These are phyloP conservation scores for Thelonectria blattea DNA, from an alignment of 2,329 filamentous ascomycete genomes.

Conservation along the genomic window DNA sequence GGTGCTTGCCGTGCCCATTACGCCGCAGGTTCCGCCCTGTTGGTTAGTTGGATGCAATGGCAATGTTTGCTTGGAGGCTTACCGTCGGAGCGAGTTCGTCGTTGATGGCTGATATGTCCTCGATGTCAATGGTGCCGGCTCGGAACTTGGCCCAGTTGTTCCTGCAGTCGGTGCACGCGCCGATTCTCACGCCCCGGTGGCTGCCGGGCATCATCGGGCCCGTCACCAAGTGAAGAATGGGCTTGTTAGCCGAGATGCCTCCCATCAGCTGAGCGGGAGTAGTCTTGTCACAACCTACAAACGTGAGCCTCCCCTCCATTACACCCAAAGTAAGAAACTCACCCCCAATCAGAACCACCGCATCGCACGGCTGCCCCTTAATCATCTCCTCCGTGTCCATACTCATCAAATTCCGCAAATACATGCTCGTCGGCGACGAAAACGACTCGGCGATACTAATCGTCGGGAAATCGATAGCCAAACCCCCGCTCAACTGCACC, in stretches of 20 bases:
- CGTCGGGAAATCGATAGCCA: slow-evolving; percentile 76
- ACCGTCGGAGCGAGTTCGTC: slow-evolving; percentile 76
- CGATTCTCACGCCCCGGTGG: slow-evolving; percentile 67
- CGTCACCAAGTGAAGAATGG: slow-evolving; percentile 70
- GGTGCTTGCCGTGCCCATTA: slow-evolving; percentile 92
- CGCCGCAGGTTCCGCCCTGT: slow-evolving; percentile 78
- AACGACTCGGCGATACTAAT: slow-evolving; percentile 76
- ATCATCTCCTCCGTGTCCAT: slow-evolving; percentile 86
- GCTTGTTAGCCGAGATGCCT: slow-evolving; percentile 75
- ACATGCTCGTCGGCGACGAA: slow-evolving; percentile 76
- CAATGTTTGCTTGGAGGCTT: slow-evolving; percentile 28
- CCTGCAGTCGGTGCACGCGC: slow-evolving; percentile 77
- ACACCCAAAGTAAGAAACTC: slow-evolving; percentile 13
- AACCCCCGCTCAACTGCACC: slow-evolving; percentile 68
- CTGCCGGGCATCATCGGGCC: slow-evolving; percentile 79
- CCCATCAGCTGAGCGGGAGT: slow-evolving; percentile 78
- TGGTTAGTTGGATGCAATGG: not conserved
- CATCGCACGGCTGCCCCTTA: slow-evolving; percentile 72
- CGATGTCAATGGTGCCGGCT: slow-evolving; percentile 70
- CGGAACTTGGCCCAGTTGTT: slow-evolving; percentile 76
- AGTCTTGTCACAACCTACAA: slow-evolving; percentile 73
- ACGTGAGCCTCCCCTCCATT: not conserved
- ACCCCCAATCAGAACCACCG: slow-evolving; percentile 71
- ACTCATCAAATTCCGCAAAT: slow-evolving; percentile 74
- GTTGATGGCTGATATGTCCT: slow-evolving; percentile 73